Percentiles rank a stretch among this genome's conserved stretches.
Conservation (phyloP, 106 monocot species). For the Dactylorhiza incarnata region DNA sequence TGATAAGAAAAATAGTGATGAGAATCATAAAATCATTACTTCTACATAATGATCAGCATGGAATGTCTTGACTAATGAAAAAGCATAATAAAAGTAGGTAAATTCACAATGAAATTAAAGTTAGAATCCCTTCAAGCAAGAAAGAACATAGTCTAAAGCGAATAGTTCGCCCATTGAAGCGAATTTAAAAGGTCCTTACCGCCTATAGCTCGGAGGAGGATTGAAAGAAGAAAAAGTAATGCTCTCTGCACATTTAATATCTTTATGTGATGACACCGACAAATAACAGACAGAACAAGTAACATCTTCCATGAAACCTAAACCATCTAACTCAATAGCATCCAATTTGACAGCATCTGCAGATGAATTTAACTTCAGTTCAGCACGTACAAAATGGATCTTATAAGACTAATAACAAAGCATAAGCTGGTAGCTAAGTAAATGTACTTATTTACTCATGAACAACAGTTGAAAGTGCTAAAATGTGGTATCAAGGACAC, state of each 20-base stretch:
- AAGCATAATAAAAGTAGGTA: background rate
- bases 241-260: constrained; percentile 67
- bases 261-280: constrained; percentile 29
- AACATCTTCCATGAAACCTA: constrained; percentile 80
- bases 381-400: background rate
- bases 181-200: constrained; percentile 27
- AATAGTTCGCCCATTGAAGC: background rate
- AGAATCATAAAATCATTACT: background rate
- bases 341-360: constrained; percentile 35
- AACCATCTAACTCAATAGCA: constrained; percentile 58
- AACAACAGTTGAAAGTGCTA: background rate
- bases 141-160: background rate
- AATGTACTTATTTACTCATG: background rate
- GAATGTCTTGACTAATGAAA: background rate
- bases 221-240: constrained; percentile 93
- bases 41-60: background rate
- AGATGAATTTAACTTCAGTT: background rate
- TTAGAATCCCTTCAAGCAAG: background rate
- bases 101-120: background rate
- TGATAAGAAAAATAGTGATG: background rate
- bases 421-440: background rate
- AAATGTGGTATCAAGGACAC: background rate
- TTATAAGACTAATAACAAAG: background rate
- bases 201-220: constrained; percentile 92
- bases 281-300: constrained; percentile 51